Conservation (phyloP, 2,329 filamentous ascomycete species). For the Diaporthe aspalathi region DNA sequence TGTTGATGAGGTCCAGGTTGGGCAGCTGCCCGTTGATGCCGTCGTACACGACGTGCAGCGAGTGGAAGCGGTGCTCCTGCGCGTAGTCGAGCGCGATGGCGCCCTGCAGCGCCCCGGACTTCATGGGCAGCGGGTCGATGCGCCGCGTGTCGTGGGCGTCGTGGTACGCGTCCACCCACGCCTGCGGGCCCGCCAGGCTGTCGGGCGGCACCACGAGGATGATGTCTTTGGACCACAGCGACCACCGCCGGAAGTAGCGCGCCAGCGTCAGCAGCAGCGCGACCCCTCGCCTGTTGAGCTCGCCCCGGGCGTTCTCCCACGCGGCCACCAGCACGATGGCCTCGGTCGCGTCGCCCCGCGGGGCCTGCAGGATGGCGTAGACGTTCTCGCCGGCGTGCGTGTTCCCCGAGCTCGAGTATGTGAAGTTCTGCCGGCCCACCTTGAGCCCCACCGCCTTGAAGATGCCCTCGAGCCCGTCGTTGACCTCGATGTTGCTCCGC, state of each 20-base stretch:
- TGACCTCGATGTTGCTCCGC: constrained; percentile 59
- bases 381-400: constrained; percentile 85
- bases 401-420: constrained; percentile 82
- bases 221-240: constrained; percentile 98
- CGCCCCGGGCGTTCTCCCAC: constrained; percentile 83
- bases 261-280: constrained; percentile 87
- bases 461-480: constrained; percentile 79
- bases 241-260: constrained; percentile 97
- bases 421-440: constrained; percentile 87
- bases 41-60: constrained; percentile 92
- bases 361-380: constrained; percentile 93
- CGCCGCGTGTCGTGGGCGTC: constrained; percentile 80
- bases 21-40: constrained; percentile 95
- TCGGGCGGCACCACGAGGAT: constrained; percentile 91
- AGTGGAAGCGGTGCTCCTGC: constrained; percentile 84
- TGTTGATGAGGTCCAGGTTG: constrained; percentile 96
- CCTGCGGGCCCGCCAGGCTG: constrained; percentile 89
- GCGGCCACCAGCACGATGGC: constrained; percentile 92
- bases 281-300: constrained; percentile 87
- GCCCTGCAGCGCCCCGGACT: constrained; percentile 92
- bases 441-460: constrained; percentile 85
- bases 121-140: constrained; percentile 83
- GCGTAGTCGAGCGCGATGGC: constrained; percentile 95
- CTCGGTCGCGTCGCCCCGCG: constrained; percentile 94
- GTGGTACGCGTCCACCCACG: constrained; percentile 98